Conservation (phyloP, 257 asterid genomes). For the Plantago ovata region DNA sequence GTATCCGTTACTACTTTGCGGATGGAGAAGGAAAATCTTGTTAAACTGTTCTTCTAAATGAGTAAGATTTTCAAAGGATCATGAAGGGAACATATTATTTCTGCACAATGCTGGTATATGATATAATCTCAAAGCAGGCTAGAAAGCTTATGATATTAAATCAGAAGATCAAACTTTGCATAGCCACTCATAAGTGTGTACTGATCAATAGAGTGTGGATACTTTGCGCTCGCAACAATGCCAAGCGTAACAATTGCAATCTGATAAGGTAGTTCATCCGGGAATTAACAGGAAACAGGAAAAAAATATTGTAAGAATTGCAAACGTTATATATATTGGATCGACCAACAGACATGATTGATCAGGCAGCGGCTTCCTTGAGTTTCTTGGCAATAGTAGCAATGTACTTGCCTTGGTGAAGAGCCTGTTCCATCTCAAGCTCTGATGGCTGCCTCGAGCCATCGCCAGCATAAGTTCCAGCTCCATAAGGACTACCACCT, state of each 20-base stretch:
- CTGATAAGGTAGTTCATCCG: neutral
- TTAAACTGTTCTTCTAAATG: too few species aligned
- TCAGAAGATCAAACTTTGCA: too few species aligned
- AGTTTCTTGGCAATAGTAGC: slow-evolving; percentile 55
- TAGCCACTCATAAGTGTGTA: neutral
- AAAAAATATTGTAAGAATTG: slow-evolving; percentile 18
- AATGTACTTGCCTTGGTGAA: slow-evolving; percentile 56
- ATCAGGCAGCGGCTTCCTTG: slow-evolving; percentile 37
- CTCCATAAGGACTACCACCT: slow-evolving; percentile 93
- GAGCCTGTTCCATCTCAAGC: slow-evolving; percentile 53
- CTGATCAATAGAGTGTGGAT: neutral
- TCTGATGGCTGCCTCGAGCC: slow-evolving; percentile 56
- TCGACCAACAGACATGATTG: slow-evolving; percentile 11
- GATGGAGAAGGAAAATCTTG: too few species aligned
- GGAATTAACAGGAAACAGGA: neutral
- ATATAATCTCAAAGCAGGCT: too few species aligned
- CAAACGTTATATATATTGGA: slow-evolving; percentile 16
- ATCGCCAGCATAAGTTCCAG: slow-evolving; percentile 79
- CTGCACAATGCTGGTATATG: too few species aligned
- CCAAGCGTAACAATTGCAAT: slow-evolving; percentile 1
- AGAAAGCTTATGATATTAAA: too few species aligned
- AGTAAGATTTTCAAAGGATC: too few species aligned
- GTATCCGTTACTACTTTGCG: too few species aligned
- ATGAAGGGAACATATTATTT: too few species aligned
- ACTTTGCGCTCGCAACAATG: neutral